phyloP scores from a whole-genome alignment of 768 basidiomycete species.

The Pleurotus citrinopileatus region DNA sequence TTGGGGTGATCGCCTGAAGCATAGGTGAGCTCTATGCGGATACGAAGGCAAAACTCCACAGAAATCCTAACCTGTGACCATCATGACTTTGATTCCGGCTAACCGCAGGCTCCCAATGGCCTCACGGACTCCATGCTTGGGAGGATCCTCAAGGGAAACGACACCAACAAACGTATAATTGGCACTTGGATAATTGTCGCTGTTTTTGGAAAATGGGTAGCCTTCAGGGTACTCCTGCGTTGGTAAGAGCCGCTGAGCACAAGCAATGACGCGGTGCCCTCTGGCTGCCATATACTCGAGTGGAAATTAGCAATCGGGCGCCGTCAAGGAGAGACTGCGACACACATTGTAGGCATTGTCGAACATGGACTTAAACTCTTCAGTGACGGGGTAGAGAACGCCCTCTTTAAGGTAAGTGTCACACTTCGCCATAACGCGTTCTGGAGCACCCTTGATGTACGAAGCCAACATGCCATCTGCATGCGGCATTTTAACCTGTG shows the following conservation, averaged over 20 bases:
- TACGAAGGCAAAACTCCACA: background rate
- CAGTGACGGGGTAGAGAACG: constrained; percentile 42
- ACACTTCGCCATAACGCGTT: constrained; percentile 65
- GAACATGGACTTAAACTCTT: constrained; percentile 50
- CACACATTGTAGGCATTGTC: constrained; percentile 62
- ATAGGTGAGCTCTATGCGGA: background rate
- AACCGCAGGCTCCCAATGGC: constrained; percentile 69
- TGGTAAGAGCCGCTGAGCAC: constrained; percentile 57
- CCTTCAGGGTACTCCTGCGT: constrained; percentile 42
- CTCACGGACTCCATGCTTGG: constrained; percentile 69
- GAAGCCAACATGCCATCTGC: constrained; percentile 43
- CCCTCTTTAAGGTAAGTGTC: constrained; percentile 58
- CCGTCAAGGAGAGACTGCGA: background rate
- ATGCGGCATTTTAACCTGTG: constrained; percentile 56
- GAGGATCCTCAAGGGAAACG: constrained; percentile 68
- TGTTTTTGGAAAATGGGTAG: constrained; percentile 53
- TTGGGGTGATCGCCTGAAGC: constrained; percentile 64
- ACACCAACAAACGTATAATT: constrained; percentile 66
- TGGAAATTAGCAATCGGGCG: constrained; percentile 2
- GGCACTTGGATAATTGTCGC: constrained; percentile 47
- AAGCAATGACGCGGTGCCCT: constrained; percentile 73
- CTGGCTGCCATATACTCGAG: constrained; percentile 77
- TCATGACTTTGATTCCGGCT: constrained; percentile 75
- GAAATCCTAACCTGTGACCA: constrained; percentile 56
- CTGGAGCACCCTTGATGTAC: constrained; percentile 70